Evolutionary conservation across 768 basidiomycete species (phyloP), one percentile per base, ranked within the genome.

Genomic region (Hericium coralloides): DNA sequence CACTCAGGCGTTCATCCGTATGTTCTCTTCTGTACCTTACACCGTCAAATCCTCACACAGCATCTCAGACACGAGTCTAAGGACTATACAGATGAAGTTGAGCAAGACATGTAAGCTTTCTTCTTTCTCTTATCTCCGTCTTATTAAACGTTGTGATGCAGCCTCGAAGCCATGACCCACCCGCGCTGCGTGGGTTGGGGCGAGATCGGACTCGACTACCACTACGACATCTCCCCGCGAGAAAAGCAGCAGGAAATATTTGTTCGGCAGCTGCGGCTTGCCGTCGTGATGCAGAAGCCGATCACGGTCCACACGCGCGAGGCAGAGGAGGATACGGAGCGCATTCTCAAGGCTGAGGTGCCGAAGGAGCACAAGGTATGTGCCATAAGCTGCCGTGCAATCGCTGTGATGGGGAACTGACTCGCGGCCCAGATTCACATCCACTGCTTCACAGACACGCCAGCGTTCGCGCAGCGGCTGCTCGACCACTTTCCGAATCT

Each of bases 111-210:
- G 86, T 85, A 61, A 45, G 83, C 47, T 39, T 52, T 17, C 37
- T 15, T 38, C 53, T 15, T 17, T 18, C 37, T 38, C 14, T 1
- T 38, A 10, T 41, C 39, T 45, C 9, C 43, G 4, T n/a, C 20
- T 17, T 6, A 31, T 9, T 20, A 8, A 45, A 45, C 17, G 18
- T 45, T 9, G 43, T 7, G 17, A 15, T 45, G 1, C 63, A 90
- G 87, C 26, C 58, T 89, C 52, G 82, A 84, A 65, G 89, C 89
- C 2, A 88, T 91, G 81, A 48, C 73, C 0, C 90, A 92, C 63
- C 87, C 89, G 1, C 81, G 85, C 12, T 92, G 89, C 64, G 89
- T 93, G 7, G 89, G 89, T 3, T 88, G 87, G 84, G 92, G 92
- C 0, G 92, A 95, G 65, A 92, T 92, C 56, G 90, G 92, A 0